Conservation (phyloP, 2,329 filamentous ascomycete genomes). For the Penicillium digitatum region DNA sequence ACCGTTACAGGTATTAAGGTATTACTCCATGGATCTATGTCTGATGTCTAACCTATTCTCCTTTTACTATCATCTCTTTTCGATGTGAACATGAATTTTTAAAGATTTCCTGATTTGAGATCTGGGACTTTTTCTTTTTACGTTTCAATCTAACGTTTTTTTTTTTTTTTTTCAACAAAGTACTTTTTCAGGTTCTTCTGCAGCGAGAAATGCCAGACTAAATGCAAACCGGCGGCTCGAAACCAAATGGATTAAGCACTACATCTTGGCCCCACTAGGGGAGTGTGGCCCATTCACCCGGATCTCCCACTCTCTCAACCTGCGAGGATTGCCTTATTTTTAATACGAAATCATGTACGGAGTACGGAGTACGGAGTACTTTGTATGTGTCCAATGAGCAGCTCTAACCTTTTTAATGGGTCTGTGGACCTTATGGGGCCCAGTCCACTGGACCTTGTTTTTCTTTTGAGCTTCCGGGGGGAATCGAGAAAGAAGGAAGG, state of each 20-base stretch:
- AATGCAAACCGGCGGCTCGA: slow-evolving; percentile 1
- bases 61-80: neutral
- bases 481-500: neutral
- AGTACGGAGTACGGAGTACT: too few species aligned
- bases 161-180: too few species aligned
- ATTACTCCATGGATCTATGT: neutral
- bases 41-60: neutral
- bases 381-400: neutral
- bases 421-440: neutral
- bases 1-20: slow-evolving; percentile 15
- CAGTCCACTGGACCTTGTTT: slow-evolving; percentile 6
- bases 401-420: neutral
- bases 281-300: slow-evolving; percentile 9
- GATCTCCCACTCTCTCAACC: slow-evolving; percentile 4
- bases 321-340: slow-evolving; percentile 2
- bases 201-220: neutral
- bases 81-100: neutral
- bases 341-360: neutral
- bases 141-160: too few species aligned
- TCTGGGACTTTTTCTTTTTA: neutral
- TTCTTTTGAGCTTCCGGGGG: neutral
- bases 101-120: neutral
- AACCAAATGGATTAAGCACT: slow-evolving; percentile 29
- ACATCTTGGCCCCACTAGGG: slow-evolving; percentile 27
- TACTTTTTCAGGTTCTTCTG: neutral